Conservation (phyloP, 805 yeast genomes). For the Candida germanica region DNA sequence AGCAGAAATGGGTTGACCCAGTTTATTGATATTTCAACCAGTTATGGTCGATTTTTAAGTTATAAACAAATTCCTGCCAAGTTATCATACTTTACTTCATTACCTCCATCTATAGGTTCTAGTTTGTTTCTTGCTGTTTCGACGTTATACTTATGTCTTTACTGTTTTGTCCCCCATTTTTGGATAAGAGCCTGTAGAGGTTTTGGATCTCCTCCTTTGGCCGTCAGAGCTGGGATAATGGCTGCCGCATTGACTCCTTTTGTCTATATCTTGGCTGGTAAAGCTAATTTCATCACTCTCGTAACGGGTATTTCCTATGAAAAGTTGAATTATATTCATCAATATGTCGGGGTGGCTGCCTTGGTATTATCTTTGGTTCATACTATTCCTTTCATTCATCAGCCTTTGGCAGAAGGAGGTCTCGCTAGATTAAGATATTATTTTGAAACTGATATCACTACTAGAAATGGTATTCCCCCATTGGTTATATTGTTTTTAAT, state of each 20-base stretch:
- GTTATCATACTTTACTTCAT: constrained; percentile 23
- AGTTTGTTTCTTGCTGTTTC: constrained; percentile 34
- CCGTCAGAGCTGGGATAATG: constrained; percentile 51
- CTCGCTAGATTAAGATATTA: constrained; percentile 14
- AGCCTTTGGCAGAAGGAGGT: constrained; percentile 49
- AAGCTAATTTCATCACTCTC: constrained; percentile 46
- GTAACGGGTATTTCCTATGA: constrained; percentile 56
- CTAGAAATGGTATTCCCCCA: constrained; percentile 47
- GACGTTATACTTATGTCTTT: constrained; percentile 29
- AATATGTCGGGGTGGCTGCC: constrained; percentile 42
- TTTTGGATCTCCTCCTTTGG: constrained; percentile 60
- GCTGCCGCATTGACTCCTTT: constrained; percentile 51
- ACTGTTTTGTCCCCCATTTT: constrained; percentile 46
- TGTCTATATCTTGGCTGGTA: constrained; percentile 49
- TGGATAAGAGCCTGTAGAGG: constrained; percentile 52
- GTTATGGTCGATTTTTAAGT: constrained; percentile 34
- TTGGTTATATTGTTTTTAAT: constrained; percentile 42
- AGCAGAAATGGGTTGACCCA: constrained; percentile 15
- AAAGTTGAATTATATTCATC: constrained; percentile 50
- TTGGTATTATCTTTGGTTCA: constrained; percentile 47
- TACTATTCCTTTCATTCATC: constrained; percentile 48
- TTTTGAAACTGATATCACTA: constrained; percentile 18
- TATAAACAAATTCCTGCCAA: constrained; percentile 28
- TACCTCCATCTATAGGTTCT: constrained; percentile 38
- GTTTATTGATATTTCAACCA: constrained; percentile 24